These are phyloP conservation scores for Nothomitra cinnamomea DNA, from an alignment of 2,329 filamentous ascomycete genomes.

Conservation along the genomic window DNA sequence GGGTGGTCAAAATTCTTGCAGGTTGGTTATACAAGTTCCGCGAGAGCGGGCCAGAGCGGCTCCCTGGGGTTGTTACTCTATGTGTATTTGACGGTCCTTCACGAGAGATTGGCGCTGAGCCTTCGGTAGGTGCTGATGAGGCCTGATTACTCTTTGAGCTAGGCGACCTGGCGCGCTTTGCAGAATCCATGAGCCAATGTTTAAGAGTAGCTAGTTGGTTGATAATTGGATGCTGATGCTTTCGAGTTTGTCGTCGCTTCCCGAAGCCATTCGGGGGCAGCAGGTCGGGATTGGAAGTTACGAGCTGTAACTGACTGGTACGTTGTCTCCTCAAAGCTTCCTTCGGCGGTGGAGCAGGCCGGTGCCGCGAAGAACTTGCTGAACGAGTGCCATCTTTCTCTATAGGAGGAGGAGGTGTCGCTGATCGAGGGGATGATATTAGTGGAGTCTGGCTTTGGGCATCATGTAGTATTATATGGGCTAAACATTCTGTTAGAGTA, in stretches of 20 bases:
- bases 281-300: constrained; percentile 50
- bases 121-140: neutral
- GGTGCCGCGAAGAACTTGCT: constrained; percentile 58
- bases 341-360: constrained; percentile 72
- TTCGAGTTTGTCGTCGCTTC: constrained; percentile 34
- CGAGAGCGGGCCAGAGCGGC: neutral
- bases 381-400: constrained; percentile 67
- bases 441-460: neutral
- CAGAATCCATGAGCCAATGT: constrained; percentile 54
- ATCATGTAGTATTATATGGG: neutral
- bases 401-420: constrained; percentile 41
- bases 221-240: constrained; percentile 45
- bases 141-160: constrained; percentile 1
- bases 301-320: constrained; percentile 74
- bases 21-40: neutral
- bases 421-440: constrained; percentile 12
- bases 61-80: neutral
- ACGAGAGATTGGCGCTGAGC: neutral
- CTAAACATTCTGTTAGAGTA: neutral
- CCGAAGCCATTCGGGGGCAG: constrained; percentile 38
- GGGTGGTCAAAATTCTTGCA: neutral
- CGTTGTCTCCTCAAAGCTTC: constrained; percentile 56
- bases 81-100: neutral
- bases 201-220: constrained; percentile 51
- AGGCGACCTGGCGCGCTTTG: constrained; percentile 44